These are phyloP conservation scores for Mortierella sp. DNA, from an alignment of 371 early-diverging fungal genomes.

Conservation along the genomic window DNA sequence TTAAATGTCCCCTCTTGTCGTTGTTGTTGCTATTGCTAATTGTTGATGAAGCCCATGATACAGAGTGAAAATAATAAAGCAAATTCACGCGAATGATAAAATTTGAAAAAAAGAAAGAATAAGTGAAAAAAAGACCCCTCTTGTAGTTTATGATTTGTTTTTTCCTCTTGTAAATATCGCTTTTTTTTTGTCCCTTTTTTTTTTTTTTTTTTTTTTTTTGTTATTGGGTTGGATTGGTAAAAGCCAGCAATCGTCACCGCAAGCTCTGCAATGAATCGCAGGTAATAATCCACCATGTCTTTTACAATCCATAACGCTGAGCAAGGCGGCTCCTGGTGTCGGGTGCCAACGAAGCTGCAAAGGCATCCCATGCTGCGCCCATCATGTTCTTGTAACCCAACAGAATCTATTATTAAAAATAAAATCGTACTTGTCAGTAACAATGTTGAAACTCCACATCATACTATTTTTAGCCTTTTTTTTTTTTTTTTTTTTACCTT, in stretches of 20 bases:
- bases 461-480: too few relatives aligned
- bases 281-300: too few relatives aligned
- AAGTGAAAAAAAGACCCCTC: slow-evolving; percentile 6
- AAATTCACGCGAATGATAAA: slow-evolving; percentile 4
- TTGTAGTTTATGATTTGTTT: background rate
- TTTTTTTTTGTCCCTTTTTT: slow-evolving; percentile 16
- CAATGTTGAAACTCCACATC: background rate
- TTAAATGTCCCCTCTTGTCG: slow-evolving; percentile 8
- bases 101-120: slow-evolving; percentile 6
- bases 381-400: slow-evolving; percentile 79
- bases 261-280: too few relatives aligned
- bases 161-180: slow-evolving; percentile 20
- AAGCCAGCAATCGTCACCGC: too few relatives aligned
- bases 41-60: background rate
- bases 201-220: background rate
- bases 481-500: too few relatives aligned
- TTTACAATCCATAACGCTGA: slow-evolving; percentile 73
- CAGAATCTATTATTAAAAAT: slow-evolving; percentile 61
- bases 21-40: slow-evolving; percentile 1
- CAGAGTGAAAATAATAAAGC: background rate
- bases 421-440: too few relatives aligned
- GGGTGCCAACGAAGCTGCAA: slow-evolving; percentile 65
- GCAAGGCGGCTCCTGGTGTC: slow-evolving; percentile 66
- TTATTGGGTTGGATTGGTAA: too few relatives aligned
- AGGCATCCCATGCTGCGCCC: slow-evolving; percentile 76